These are phyloP conservation scores for Xylariaceae sp. DNA, from an alignment of 2,329 filamentous ascomycete species.

Conservation along the genomic window DNA sequence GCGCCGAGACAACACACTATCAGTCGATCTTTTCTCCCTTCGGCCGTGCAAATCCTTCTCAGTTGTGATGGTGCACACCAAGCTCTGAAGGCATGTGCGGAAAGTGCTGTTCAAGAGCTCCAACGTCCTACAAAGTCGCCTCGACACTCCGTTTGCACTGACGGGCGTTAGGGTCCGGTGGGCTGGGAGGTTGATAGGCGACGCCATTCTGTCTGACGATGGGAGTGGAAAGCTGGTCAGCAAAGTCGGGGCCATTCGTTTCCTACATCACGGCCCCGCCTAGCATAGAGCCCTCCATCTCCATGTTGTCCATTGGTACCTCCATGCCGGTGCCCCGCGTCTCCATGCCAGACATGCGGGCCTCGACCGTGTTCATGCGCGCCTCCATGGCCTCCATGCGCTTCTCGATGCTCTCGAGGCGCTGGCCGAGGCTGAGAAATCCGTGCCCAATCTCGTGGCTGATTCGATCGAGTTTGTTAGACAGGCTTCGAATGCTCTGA, in stretches of 20 bases:
- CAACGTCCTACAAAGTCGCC: no score
- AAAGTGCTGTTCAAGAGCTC: no score
- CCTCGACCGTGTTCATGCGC: slow-evolving; percentile 28
- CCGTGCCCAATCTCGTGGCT: slow-evolving; percentile 48
- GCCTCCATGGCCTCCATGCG: slow-evolving; percentile 47
- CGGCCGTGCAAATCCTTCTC: no score
- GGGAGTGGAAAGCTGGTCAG: background rate
- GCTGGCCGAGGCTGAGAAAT: slow-evolving; percentile 42
- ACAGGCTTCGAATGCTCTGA: slow-evolving; percentile 49
- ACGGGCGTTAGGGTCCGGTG: no score
- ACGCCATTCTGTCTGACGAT: no score
- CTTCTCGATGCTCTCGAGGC: slow-evolving; percentile 45
- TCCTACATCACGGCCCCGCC: slow-evolving; percentile 29
- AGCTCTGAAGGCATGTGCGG: no score
- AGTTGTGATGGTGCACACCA: no score
- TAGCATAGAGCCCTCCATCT: slow-evolving; percentile 28
- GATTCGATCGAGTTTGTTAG: slow-evolving; percentile 53
- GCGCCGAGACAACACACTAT: no score
- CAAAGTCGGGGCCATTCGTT: background rate
- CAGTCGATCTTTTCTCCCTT: no score
- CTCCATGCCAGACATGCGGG: slow-evolving; percentile 31
- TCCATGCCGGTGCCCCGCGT: slow-evolving; percentile 27
- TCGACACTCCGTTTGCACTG: no score
- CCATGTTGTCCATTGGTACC: slow-evolving; percentile 32
- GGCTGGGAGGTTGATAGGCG: no score